Conservation (phyloP, 2,329 filamentous ascomycete species). For the Penicillium polonicum region DNA sequence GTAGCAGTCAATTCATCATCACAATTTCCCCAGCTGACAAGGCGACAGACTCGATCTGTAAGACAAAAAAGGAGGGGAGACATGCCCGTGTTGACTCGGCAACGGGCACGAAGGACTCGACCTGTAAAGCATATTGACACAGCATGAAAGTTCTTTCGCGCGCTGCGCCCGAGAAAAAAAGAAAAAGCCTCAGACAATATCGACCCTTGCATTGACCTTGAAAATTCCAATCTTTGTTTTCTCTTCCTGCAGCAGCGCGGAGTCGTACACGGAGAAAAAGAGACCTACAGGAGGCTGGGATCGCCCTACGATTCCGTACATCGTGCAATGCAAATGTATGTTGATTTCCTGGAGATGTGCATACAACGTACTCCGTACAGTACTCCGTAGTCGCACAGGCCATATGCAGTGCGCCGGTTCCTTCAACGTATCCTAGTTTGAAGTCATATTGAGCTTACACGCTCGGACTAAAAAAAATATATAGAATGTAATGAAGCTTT, state of each 20-base stretch:
- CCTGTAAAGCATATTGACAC: neutral
- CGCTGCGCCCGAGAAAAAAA: neutral
- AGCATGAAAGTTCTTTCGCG: neutral
- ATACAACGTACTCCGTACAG: neutral
- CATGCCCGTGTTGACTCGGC: conserved; percentile 8
- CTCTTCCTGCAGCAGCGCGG: conserved; percentile 6
- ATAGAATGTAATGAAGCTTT: neutral
- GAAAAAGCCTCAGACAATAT: neutral
- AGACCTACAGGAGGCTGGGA: conserved; percentile 16
- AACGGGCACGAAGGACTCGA: conserved; percentile 2
- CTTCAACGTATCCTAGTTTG: neutral
- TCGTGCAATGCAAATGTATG: conserved; percentile 7
- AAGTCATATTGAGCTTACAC: neutral
- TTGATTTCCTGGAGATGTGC: conserved; percentile 1
- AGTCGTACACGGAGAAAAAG: conserved; percentile 20
- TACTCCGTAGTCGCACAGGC: neutral
- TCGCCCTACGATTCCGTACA: conserved; percentile 5
- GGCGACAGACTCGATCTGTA: neutral
- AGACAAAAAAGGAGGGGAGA: conserved; percentile 2
- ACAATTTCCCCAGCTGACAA: neutral
- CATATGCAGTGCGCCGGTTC: neutral
- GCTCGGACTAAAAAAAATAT: neutral
- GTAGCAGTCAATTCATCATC: neutral
- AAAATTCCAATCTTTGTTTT: conserved; percentile 8
- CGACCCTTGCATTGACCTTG: conserved; percentile 10